Conservation (phyloP, 208 protist genomes). For the Trypanosoma boissoni region DNA sequence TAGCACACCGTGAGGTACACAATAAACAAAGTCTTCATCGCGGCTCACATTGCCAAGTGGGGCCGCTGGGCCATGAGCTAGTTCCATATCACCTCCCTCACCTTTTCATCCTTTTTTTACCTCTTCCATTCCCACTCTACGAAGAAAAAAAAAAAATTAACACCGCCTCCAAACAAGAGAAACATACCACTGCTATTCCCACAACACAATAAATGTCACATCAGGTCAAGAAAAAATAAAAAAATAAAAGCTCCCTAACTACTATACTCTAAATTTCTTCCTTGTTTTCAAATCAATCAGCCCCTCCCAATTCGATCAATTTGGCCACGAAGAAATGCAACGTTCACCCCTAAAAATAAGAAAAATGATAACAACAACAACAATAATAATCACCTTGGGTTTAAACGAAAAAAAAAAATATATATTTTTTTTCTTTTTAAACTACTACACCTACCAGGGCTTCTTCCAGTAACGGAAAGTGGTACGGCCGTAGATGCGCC, state of each 20-base stretch:
- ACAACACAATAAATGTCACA: slow-evolving; percentile 15
- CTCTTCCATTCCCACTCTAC: slow-evolving; percentile 1
- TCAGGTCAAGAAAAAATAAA: slow-evolving; percentile 10
- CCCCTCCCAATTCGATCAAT: too few relatives aligned
- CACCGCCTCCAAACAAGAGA: slow-evolving; percentile 6
- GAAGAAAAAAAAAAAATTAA: slow-evolving; percentile 16
- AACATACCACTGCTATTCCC: slow-evolving; percentile 19
- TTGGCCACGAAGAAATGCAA: not conserved
- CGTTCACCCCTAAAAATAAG: not conserved
- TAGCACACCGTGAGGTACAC: too few relatives aligned
- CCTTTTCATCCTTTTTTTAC: slow-evolving; percentile 8
- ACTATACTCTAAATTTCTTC: slow-evolving; percentile 8
- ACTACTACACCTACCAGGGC: slow-evolving; percentile 78
- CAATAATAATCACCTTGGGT: too few relatives aligned
- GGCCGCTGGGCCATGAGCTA: too few relatives aligned
- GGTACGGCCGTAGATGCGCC: slow-evolving; percentile 86
- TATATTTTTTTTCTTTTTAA: too few relatives aligned
- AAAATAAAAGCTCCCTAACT: slow-evolving; percentile 10
- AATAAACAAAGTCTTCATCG: too few relatives aligned
- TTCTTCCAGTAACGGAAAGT: slow-evolving; percentile 92
- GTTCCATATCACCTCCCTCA: too few relatives aligned
- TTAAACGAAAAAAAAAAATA: too few relatives aligned
- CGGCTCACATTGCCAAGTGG: too few relatives aligned
- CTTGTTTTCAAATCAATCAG: slow-evolving; percentile 4
- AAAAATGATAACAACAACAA: not conserved